Percentiles rank a stretch among this genome's conserved stretches.
Conservation (phyloP, 805 yeast genomes). For the Blastobotrys attinorum region DNA sequence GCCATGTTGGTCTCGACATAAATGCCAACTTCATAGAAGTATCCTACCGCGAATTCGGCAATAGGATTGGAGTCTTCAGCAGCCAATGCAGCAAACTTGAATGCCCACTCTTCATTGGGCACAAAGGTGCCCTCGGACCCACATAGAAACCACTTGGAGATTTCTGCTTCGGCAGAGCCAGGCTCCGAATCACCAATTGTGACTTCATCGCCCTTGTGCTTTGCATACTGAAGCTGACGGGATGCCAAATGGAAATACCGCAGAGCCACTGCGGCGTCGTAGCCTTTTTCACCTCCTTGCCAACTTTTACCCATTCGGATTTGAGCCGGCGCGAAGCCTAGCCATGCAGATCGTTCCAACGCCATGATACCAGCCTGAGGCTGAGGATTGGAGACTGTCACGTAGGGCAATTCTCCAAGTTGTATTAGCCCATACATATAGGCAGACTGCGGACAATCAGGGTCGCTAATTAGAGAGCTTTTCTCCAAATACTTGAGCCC, state of each 20-base stretch:
- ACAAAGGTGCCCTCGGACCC: slow-evolving; percentile 51
- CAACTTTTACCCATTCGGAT: slow-evolving; percentile 31
- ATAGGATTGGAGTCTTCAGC: slow-evolving; percentile 51
- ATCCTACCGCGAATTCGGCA: slow-evolving; percentile 64
- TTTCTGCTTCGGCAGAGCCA: slow-evolving; percentile 33
- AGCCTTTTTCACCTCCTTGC: slow-evolving; percentile 28
- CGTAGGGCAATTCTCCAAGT: slow-evolving; percentile 27
- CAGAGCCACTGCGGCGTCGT: slow-evolving; percentile 26
- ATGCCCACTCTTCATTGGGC: slow-evolving; percentile 57
- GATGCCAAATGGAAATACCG: slow-evolving; percentile 29
- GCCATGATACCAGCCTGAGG: slow-evolving; percentile 21
- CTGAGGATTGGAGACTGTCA: slow-evolving; percentile 8
- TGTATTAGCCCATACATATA: slow-evolving; percentile 31
- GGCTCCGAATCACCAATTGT: slow-evolving; percentile 10
- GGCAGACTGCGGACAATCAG: slow-evolving; percentile 34
- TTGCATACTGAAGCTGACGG: slow-evolving; percentile 27
- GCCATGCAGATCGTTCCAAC: slow-evolving; percentile 29
- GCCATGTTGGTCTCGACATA: slow-evolving; percentile 40
- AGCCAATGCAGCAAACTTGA: slow-evolving; percentile 57
- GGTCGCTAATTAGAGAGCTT: slow-evolving; percentile 27
- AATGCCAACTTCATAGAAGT: slow-evolving; percentile 59
- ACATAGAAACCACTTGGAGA: slow-evolving; percentile 56
- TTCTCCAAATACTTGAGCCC: slow-evolving; percentile 23
- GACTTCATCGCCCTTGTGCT: slow-evolving; percentile 12
- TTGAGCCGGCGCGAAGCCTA: slow-evolving; percentile 32